Conservation (phyloP, 352 stramenopile species). For the Plasmopara muralis region DNA sequence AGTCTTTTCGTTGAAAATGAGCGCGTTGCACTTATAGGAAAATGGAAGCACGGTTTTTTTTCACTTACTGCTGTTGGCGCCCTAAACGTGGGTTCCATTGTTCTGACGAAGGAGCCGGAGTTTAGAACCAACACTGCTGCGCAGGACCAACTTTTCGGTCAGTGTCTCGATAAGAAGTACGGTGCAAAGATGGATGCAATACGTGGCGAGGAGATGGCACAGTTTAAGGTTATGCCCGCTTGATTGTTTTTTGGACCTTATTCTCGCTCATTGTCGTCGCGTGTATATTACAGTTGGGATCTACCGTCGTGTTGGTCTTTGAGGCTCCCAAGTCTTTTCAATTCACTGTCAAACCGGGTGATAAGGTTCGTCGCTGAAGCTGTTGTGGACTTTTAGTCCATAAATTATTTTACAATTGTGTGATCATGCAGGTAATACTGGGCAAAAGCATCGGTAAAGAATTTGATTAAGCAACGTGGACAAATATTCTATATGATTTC, state of each 20-base stretch:
- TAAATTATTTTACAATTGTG: neutral
- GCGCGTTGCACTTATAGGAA: conserved; percentile 61
- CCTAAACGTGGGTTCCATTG: conserved; percentile 82
- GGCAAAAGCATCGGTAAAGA: conserved; percentile 35
- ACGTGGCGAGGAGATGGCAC: conserved; percentile 41
- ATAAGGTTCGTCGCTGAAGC: conserved; percentile 44
- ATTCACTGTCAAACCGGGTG: conserved; percentile 63
- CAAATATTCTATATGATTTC: no score
- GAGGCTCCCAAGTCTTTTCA: conserved; percentile 69
- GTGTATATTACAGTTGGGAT: conserved; percentile 45
- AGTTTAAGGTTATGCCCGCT: neutral
- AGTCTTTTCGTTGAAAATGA: conserved; percentile 84
- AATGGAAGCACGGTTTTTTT: conserved; percentile 79
- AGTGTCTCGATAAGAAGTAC: conserved; percentile 54
- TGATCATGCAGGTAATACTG: conserved; percentile 25
- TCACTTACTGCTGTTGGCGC: conserved; percentile 79
- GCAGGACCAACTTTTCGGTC: conserved; percentile 46
- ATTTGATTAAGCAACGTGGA: conserved; percentile 2
- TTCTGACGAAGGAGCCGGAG: conserved; percentile 56
- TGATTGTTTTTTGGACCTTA: neutral
- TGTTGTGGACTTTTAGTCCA: neutral
- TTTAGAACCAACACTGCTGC: conserved; percentile 55
- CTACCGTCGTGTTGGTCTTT: conserved; percentile 83
- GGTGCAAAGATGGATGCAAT: conserved; percentile 27
- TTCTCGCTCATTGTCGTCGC: conserved; percentile 5